These are phyloP conservation scores for Rhynchosporium agropyri DNA, from an alignment of 2,329 filamentous ascomycete species.

Conservation along the genomic window DNA sequence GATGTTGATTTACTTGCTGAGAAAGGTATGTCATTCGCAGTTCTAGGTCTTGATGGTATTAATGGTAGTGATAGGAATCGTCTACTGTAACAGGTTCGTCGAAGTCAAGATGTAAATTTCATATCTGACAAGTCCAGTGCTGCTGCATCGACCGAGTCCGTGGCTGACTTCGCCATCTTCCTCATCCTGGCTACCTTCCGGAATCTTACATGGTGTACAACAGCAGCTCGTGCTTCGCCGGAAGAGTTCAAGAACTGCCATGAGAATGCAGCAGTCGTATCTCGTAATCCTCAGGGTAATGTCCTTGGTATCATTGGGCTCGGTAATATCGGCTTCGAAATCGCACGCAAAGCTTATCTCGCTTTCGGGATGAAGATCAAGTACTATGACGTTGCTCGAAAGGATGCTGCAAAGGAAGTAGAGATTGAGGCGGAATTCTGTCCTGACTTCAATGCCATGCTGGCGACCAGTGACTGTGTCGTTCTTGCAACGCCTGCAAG, in stretches of 20 bases:
- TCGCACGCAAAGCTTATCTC: conserved; percentile 59
- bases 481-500: conserved; percentile 62
- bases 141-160: conserved; percentile 69
- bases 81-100: conserved; percentile 66
- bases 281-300: conserved; percentile 64
- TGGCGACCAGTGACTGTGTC: conserved; percentile 59
- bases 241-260: conserved; percentile 60
- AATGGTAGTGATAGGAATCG: conserved; percentile 47
- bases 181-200: conserved; percentile 72
- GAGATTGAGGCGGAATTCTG: conserved; percentile 57
- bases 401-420: conserved; percentile 41
- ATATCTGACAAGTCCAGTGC: conserved; percentile 47
- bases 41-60: conserved; percentile 10
- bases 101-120: not conserved
- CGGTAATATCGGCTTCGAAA: conserved; percentile 64
- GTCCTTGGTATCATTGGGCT: conserved; percentile 69
- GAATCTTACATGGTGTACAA: conserved; percentile 59
- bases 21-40: conserved; percentile 45
- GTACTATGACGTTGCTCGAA: conserved; percentile 61
- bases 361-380: conserved; percentile 69
- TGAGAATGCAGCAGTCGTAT: conserved; percentile 57
- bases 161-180: conserved; percentile 71
- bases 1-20: conserved; percentile 62
- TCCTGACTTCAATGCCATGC: conserved; percentile 53
- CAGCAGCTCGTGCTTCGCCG: conserved; percentile 34